Percentiles rank a stretch among this genome's conserved stretches.
Conservation (phyloP, 169 alveolate species). For the Ophryocystis elektroscirrha region DNA sequence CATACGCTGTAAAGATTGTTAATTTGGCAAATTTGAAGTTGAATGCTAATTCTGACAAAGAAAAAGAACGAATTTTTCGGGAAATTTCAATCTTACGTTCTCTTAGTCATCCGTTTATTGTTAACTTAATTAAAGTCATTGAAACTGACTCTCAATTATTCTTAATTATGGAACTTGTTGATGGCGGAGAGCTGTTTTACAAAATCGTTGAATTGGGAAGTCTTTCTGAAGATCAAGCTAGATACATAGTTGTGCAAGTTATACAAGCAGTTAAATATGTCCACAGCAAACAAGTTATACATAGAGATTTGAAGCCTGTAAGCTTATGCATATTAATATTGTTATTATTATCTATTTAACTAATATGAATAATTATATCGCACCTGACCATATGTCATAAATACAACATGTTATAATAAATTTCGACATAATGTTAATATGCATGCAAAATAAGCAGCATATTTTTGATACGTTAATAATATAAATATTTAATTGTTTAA, state of each 20-base stretch:
- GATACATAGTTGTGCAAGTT: conserved; percentile 21
- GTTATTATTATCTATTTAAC: too few relatives aligned
- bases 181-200: conserved; percentile 53
- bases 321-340: too few relatives aligned
- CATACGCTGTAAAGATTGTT: neutral
- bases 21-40: neutral
- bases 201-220: conserved; percentile 29
- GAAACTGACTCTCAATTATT: conserved; percentile 27
- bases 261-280: conserved; percentile 19
- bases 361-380: too few relatives aligned
- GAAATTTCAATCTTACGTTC: conserved; percentile 20
- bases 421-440: too few relatives aligned
- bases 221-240: conserved; percentile 24
- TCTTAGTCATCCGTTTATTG: conserved; percentile 27
- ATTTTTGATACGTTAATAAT: too few relatives aligned
- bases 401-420: too few relatives aligned
- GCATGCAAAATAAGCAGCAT: too few relatives aligned
- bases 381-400: too few relatives aligned
- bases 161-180: conserved; percentile 37
- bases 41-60: neutral
- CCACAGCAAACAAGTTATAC: conserved; percentile 22
- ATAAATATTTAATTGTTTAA: too few relatives aligned
- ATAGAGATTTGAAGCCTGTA: conserved; percentile 16
- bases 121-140: conserved; percentile 17
- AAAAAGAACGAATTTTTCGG: conserved; percentile 3